Base-by-base conservation (phyloP, 2,329 filamentous ascomycete genomes). In the Fusarium cicatricum region DNA sequence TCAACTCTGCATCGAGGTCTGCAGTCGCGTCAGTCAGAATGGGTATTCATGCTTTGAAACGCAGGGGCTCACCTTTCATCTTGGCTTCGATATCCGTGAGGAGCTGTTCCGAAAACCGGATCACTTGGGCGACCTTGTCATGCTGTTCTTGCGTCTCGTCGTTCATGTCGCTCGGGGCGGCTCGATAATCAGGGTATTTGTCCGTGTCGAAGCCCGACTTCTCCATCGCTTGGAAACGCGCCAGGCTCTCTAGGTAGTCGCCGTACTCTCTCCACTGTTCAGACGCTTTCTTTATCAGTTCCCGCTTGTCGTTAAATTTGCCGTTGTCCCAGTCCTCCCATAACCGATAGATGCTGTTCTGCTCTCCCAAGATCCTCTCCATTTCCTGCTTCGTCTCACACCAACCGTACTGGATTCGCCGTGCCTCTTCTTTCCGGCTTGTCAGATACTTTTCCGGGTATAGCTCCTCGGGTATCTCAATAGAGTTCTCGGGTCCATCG, bases 401-500 rank as follows among this genome's bases (percentile, higher is more conserved):
- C 71, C 70, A 75, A 2, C 67, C 74, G 11, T 56, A 53, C 55
- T 80, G 78, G 36, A 84, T 81, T 8, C 75, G 73, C 9, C 77
- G 58, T 12, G 82, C 79, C 46, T 81, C 77, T 11, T 80, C 72
- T 49, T 77, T 79, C 12, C 78, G 76, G 11, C 64, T 70, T 41
- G 74, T 71, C 45, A 83, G 69, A 52, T 85, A 86, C n/a, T 77
- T 78, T 67, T 85, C 83, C 1, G 81, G 78, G 60, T 83, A 85
- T 57, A 84, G 78, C 11, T 79, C 71, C 36, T 73, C 70, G 6
- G 83, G 83, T 29, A 86, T 78, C 4, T 84, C 80, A 36, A 84
- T 73, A 3, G 75, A 74, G 38, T 77, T 76, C 8, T 71, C 66
- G 5, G 78, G 72, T 2, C 77, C 79, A 4, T 75, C 71, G 3